Evolutionary conservation across 2,329 filamentous ascomycete genomes (phyloP), one percentile per base, ranked within the genome.

Genomic region (Setomelanomma holmii): DNA sequence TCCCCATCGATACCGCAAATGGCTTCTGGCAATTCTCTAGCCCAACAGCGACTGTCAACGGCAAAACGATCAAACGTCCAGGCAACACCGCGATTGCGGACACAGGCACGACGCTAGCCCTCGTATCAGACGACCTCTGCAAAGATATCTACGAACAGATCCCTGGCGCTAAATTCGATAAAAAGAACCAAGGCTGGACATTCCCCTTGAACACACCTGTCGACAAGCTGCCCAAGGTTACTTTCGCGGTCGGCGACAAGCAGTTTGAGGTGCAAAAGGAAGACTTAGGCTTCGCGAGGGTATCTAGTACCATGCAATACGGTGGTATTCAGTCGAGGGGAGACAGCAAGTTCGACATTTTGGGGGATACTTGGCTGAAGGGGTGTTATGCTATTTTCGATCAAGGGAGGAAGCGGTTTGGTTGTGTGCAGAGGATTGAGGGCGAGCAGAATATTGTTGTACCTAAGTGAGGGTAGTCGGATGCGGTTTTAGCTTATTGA

Each of bases 31-130:
- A 81, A 50, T 82, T 89, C 66, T 79, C 76, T 11, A 76, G 83
- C 4, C 76, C 77, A 16, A 82, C 81, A 24, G 76, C 76, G 20
- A 68, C 85, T 40, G 84, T 84, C 47, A 70, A 73, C 46, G 68
- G 69, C 16, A 34, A 61, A 11, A 63, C 75, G 66, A 73, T 78
- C 40, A 45, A 35, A 17, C 56, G 64, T 4, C 55, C 51, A 4
- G 27, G 35, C n/a, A 67, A 75, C 36, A 61, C 72, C 38, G 68
- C 76, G 42, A 80, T 85, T 69, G 84, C 85, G 66, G 87, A 90
- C 73, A 89, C 87, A 1, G 87, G 87, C 35, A 89, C 87, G 35
- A 86, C 86, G 0, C 83, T 90, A 22, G 74, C 87, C 46, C 77
- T 88, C 42, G 72, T 88, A 8, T 82, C 83, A 11, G 73, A 80